phyloP scores from a whole-genome alignment of 371 early-diverging fungal species.

The Mucor lusitanicus region DNA sequence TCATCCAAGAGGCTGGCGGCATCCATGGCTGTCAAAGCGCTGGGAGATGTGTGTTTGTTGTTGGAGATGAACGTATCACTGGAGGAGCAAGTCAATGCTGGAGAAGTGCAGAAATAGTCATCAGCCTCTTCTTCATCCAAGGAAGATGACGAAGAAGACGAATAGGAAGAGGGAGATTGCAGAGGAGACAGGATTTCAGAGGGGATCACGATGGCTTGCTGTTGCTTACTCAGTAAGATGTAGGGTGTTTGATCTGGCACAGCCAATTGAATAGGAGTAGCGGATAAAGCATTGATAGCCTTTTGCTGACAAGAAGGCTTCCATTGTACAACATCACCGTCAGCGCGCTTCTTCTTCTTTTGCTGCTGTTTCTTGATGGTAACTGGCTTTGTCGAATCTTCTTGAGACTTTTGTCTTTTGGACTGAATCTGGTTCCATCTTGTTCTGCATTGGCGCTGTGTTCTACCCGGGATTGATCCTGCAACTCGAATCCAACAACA shows the following conservation, averaged over 20 bases:
- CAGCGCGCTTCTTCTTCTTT: not conserved
- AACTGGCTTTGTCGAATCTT: not conserved
- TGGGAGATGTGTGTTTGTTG: not conserved
- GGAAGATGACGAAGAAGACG: not conserved
- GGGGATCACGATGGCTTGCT: constrained; percentile 7
- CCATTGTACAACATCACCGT: constrained; percentile 2
- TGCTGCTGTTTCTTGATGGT: not conserved
- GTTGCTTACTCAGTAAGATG: not conserved
- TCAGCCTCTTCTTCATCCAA: not conserved
- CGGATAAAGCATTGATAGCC: not conserved
- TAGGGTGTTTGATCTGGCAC: constrained; percentile 11
- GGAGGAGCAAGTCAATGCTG: not conserved
- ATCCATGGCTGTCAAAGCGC: constrained; percentile 4
- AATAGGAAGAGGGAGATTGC: constrained; percentile 1
- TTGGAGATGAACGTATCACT: constrained; percentile 3
- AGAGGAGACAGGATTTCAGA: constrained; percentile 10
- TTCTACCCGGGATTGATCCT: constrained; percentile 54
- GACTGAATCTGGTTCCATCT: constrained; percentile 55
- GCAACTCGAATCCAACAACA: constrained; percentile 68
- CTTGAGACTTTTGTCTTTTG: constrained; percentile 11
- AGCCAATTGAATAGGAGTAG: constrained; percentile 17
- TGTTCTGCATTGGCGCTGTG: constrained; percentile 66
- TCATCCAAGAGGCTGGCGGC: constrained; percentile 10
- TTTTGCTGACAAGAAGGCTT: constrained; percentile 1
- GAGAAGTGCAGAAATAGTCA: constrained; percentile 17